Conservation (phyloP, 352 stramenopile species). For the Phytopythium mirpurense region DNA sequence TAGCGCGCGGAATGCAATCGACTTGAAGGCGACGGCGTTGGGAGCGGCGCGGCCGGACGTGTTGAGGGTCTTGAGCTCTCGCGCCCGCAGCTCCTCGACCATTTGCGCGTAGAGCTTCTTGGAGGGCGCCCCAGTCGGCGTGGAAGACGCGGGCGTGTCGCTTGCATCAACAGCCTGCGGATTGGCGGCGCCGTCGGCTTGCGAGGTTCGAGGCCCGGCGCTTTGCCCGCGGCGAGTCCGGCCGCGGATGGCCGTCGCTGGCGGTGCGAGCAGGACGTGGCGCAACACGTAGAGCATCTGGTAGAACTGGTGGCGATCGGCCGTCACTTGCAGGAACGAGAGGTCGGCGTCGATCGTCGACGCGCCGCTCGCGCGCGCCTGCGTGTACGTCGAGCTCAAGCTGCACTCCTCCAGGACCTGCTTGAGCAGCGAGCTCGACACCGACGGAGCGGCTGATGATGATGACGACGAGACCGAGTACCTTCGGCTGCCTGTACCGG, state of each 20-base stretch:
- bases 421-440: conserved; percentile 41
- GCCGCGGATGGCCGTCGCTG: conserved; percentile 30
- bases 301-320: conserved; percentile 78
- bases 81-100: conserved; percentile 59
- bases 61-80: conserved; percentile 45
- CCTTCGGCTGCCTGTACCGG: neutral
- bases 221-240: conserved; percentile 22
- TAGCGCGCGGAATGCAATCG: conserved; percentile 61
- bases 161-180: conserved; percentile 15
- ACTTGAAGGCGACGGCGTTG: conserved; percentile 38
- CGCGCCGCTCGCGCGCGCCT: conserved; percentile 30
- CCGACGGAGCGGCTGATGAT: conserved; percentile 9
- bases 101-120: conserved; percentile 63
- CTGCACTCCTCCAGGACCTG: conserved; percentile 79
- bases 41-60: conserved; percentile 19
- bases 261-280: conserved; percentile 69
- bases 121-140: conserved; percentile 12
- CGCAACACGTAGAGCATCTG: conserved; percentile 73
- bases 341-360: conserved; percentile 57
- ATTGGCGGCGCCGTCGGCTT: conserved; percentile 2
- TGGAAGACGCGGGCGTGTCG: conserved; percentile 24
- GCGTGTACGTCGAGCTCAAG: conserved; percentile 51
- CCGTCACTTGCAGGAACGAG: conserved; percentile 66
- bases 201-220: conserved; percentile 7
- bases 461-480: neutral